Evolutionary conservation across 2,329 filamentous ascomycete genomes (phyloP).

Genomic region (Trichoderma sp.): DNA sequence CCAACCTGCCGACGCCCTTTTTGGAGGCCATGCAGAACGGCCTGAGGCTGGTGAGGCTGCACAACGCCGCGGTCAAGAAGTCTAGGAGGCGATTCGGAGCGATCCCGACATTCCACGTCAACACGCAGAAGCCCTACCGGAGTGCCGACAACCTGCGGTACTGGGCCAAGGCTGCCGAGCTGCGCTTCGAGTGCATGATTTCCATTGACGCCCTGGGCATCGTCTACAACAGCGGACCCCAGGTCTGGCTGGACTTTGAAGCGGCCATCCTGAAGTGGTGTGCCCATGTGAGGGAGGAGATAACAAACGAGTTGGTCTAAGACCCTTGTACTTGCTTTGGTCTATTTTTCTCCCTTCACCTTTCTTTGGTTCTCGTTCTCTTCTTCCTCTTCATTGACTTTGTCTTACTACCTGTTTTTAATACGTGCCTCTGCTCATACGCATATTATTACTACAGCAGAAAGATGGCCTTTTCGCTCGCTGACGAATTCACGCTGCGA

Average conservation of each 20-base stretch:
- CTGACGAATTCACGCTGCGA: conserved; percentile 27
- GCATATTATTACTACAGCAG: conserved; percentile 19
- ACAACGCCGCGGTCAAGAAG: conserved; percentile 85
- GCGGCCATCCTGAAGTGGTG: conserved; percentile 82
- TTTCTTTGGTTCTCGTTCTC: conserved; percentile 1
- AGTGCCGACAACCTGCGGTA: conserved; percentile 91
- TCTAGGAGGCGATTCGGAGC: conserved; percentile 85
- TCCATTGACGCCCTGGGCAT: conserved; percentile 84
- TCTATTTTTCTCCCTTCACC: neutral
- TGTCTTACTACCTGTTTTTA: conserved; percentile 19
- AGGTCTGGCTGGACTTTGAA: conserved; percentile 82
- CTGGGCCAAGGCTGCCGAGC: conserved; percentile 94
- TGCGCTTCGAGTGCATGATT: conserved; percentile 87
- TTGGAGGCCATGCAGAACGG: conserved; percentile 75
- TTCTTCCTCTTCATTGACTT: neutral
- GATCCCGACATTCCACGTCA: conserved; percentile 87
- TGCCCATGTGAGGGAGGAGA: conserved; percentile 77
- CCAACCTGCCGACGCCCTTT: conserved; percentile 70
- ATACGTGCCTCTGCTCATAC: conserved; percentile 26
- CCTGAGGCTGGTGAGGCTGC: conserved; percentile 77
- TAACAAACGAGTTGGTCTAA: conserved; percentile 64
- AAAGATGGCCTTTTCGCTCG: conserved; percentile 13
- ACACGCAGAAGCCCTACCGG: conserved; percentile 92
- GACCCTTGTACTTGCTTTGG: conserved; percentile 24
- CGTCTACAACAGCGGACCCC: conserved; percentile 70